Conservation (phyloP, 179 eudicot genomes). For the Pouteria campechiana region DNA sequence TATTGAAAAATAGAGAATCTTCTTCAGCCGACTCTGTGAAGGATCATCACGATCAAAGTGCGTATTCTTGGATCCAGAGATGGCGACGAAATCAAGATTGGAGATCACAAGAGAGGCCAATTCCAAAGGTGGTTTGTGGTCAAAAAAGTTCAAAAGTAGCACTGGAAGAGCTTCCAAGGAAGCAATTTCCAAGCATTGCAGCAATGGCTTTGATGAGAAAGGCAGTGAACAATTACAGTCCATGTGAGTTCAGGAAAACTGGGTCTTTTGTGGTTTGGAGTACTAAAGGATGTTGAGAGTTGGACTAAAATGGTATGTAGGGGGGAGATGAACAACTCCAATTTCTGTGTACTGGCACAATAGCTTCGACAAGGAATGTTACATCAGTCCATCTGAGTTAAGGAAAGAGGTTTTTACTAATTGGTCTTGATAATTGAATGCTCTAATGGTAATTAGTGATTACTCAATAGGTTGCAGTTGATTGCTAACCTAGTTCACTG, state of each 20-base stretch:
- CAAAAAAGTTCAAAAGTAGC: constrained; percentile 36
- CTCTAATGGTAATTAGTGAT: no score
- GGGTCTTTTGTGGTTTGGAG: constrained; percentile 69
- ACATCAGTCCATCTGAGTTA: no score
- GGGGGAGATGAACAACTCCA: no score
- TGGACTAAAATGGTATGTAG: no score
- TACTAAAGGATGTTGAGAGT: constrained; percentile 24
- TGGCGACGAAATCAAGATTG: constrained; percentile 33
- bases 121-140: constrained; percentile 40
- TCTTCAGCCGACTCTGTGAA: constrained; percentile 8
- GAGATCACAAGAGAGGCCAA: constrained; percentile 14
- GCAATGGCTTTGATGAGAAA: constrained; percentile 82
- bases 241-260: constrained; percentile 41
- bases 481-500: no score
- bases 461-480: no score
- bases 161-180: constrained; percentile 39
- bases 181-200: constrained; percentile 73
- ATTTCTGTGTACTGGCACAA: no score
- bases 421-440: no score
- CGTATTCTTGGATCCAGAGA: constrained; percentile 66
- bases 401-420: no score
- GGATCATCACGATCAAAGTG: constrained; percentile 14
- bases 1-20: constrained; percentile 4
- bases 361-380: no score
- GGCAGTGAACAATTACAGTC: constrained; percentile 39